These are phyloP conservation scores for Schwanniomyces yamadae DNA, from an alignment of 805 yeast genomes.

Conservation along the genomic window DNA sequence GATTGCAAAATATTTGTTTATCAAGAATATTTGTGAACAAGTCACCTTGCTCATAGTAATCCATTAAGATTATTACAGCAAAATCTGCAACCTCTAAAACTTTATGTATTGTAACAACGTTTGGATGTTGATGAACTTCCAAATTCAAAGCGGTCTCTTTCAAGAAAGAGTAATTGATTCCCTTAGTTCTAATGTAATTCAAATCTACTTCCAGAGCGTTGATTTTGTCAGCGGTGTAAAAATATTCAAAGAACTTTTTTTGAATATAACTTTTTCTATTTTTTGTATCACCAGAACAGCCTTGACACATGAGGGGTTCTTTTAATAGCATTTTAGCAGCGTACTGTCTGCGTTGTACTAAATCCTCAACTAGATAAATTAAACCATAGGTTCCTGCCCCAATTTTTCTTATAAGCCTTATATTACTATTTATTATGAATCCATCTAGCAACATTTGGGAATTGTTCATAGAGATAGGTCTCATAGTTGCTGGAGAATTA, in stretches of 20 bases:
- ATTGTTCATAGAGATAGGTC: conserved; percentile 8
- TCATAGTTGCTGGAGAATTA: conserved; percentile 1
- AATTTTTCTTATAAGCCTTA: conserved; percentile 48
- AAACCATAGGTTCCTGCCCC: conserved; percentile 89
- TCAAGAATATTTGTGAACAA: conserved; percentile 84
- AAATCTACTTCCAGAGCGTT: conserved; percentile 20
- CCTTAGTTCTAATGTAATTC: conserved; percentile 23
- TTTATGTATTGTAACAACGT: conserved; percentile 72
- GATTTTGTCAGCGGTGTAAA: conserved; percentile 14
- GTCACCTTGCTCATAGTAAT: conserved; percentile 83
- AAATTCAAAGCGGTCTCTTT: conserved; percentile 75
- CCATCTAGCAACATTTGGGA: conserved; percentile 16
- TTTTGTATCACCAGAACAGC: conserved; percentile 28
- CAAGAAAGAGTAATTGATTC: conserved; percentile 35
- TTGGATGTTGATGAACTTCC: conserved; percentile 74
- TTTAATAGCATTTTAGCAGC: conserved; percentile 76
- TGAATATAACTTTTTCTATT: conserved; percentile 31
- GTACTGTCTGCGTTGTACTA: conserved; percentile 45
- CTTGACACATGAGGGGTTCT: conserved; percentile 30
- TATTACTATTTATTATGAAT: conserved; percentile 27
- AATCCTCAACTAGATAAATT: conserved; percentile 67
- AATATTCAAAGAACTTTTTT: conserved; percentile 20
- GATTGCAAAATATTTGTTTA: conserved; percentile 54
- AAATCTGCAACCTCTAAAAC: conserved; percentile 57
- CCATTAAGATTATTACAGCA: conserved; percentile 75